phyloP scores from a whole-genome alignment of 2,329 filamentous ascomycete genomes.

The Verticillium nonalfalfae region DNA sequence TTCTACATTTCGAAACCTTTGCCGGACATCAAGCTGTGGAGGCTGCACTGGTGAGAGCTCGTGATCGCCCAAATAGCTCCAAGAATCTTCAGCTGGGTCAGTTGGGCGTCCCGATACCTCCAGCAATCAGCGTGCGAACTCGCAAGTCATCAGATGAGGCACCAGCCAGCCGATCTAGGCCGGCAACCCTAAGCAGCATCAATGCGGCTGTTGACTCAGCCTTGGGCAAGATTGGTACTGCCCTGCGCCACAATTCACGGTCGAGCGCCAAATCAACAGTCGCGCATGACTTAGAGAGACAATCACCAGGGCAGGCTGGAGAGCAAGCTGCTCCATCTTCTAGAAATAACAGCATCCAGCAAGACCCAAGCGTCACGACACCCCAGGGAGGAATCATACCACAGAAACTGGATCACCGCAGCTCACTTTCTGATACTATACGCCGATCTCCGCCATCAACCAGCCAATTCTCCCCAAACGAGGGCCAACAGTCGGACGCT shows the following conservation, averaged over 20 bases:
- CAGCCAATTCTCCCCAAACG: too few species aligned
- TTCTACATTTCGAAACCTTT: conserved; percentile 3
- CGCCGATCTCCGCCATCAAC: too few species aligned
- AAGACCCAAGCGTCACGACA: too few species aligned
- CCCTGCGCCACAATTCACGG: neutral
- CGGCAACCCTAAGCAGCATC: neutral
- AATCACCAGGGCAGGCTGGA: too few species aligned
- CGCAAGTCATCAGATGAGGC: neutral
- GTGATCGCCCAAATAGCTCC: neutral
- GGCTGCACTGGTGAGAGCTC: neutral
- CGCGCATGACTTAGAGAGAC: too few species aligned
- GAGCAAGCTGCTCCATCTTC: too few species aligned
- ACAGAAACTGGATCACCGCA: too few species aligned
- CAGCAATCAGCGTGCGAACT: neutral
- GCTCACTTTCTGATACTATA: too few species aligned
- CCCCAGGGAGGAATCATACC: too few species aligned
- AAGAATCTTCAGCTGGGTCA: neutral
- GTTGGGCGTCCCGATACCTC: neutral
- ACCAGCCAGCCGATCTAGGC: neutral
- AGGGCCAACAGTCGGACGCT: too few species aligned
- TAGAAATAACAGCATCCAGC: too few species aligned
- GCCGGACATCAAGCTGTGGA: neutral
- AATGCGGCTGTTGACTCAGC: neutral
- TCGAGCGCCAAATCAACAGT: neutral
- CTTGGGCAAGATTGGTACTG: neutral